Evolutionary conservation across 2,329 filamentous ascomycete species (phyloP), one percentile per base, ranked within the genome.

Genomic region (Penicillium concentricum): DNA sequence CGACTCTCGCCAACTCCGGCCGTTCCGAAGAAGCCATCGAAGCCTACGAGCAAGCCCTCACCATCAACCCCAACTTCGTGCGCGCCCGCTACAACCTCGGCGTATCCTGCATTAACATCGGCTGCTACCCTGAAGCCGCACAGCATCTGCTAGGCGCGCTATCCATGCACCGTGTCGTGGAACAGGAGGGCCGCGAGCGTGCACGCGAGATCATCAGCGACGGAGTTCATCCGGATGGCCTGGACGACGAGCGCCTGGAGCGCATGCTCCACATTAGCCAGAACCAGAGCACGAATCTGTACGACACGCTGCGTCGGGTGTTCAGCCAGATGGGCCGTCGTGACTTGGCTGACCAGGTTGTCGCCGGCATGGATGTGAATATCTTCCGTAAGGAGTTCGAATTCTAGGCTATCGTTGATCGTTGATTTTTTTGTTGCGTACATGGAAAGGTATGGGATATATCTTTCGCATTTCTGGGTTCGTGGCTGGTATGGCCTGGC

Each of bases 31-130:
- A 99, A 75, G 94, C 94, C 57, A 99, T 99, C 68, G 90, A 92
- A 43, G 94, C 94, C 0, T 99, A 99, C 76, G 92, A 95, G 69
- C 91, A 93, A 71, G 94, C 94, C 0, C 84, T 99, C 9, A 88
- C 87, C 42, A 84, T 97, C 59, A 89, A 92, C 55, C 91, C 93
- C 53, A 99, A 99, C 79, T 99, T 99, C 72, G 95, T 99, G 18
- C 90, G 94, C 57, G 94, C 94, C 3, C 85, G 94, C 43, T 99
- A 99, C 80, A 99, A 99, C 76, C 85, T 99, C 1, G 94, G 94
- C 44, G 94, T 97, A 10, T 91, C 87, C 58, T 97, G 94, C 75
- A 97, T 99, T 75, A 97, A 97, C 76, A 96, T 97, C 66, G 92
- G 92, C 53, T 97, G 93, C 76, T 92, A 92, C 73, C 88, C 90